A percentile compares a stretch with the other conserved stretches of the same genome.
These are phyloP conservation scores for Aegilops longissima DNA, from an alignment of 176 grass and related monocot genomes.

Conservation along the genomic window DNA sequence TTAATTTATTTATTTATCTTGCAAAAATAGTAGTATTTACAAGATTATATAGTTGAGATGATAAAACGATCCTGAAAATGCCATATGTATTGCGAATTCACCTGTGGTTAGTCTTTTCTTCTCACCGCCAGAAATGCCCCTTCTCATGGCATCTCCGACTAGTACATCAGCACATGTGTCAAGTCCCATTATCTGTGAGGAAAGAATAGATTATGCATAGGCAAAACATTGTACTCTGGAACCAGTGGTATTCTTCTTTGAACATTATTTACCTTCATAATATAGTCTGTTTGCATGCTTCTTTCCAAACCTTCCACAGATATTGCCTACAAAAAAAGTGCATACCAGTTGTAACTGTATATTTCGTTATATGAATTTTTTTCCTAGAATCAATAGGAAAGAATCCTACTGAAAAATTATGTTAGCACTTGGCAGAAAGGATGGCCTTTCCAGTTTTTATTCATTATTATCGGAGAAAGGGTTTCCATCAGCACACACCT, in stretches of 20 bases:
- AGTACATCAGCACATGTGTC: slow-evolving; percentile 72
- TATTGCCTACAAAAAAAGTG: slow-evolving; percentile 48
- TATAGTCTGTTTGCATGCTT: slow-evolving; percentile 84
- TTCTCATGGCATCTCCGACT: slow-evolving; percentile 80
- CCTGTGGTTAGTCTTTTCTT: slow-evolving; percentile 93
- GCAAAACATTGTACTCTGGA: background rate
- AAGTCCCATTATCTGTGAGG: slow-evolving; percentile 81
- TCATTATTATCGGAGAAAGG: background rate
- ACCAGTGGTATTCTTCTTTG: background rate
- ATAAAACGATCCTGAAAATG: background rate
- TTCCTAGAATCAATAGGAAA: background rate
- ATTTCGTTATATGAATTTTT: background rate
- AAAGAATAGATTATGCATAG: background rate
- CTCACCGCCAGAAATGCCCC: slow-evolving; percentile 90
- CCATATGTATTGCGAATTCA: slow-evolving; percentile 8
- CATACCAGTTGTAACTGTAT: background rate
- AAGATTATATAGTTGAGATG: background rate
- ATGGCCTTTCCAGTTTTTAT: background rate
- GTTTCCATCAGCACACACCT: slow-evolving; percentile 26
- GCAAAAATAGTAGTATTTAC: background rate
- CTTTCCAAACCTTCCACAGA: slow-evolving; percentile 71
- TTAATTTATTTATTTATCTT: too few relatives aligned
- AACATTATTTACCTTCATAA: slow-evolving; percentile 72
- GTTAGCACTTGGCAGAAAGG: background rate
- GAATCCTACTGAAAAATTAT: background rate